A percentile compares a stretch with the other conserved stretches of the same genome.
Evolutionary conservation across 768 basidiomycete species (phyloP).

Genomic region (Naganishia antarctica): DNA sequence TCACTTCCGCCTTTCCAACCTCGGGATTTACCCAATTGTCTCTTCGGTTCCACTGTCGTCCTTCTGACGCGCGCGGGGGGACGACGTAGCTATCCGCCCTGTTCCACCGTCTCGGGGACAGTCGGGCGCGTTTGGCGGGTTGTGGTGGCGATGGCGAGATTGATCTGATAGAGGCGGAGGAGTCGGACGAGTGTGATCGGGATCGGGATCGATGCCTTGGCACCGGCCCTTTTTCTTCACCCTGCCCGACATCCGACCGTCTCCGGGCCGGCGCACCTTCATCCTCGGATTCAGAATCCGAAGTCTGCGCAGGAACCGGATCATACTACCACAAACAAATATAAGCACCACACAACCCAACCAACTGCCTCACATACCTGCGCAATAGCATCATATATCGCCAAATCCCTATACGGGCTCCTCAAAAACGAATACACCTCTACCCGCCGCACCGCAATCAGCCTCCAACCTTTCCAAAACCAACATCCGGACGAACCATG

Average conservation of each 20-base stretch:
- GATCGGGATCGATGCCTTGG: slow-evolving; percentile 3
- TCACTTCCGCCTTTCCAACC: background rate
- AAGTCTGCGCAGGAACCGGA: slow-evolving; percentile 35
- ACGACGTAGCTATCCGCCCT: slow-evolving; percentile 17
- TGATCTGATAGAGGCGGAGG: background rate
- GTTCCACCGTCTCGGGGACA: slow-evolving; percentile 22
- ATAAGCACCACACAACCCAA: too few species aligned
- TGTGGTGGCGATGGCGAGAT: slow-evolving; percentile 22
- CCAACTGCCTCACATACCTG: too few species aligned
- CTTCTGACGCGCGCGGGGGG: slow-evolving; percentile 10
- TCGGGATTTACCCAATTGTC: slow-evolving; percentile 38
- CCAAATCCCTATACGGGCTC: slow-evolving; percentile 79
- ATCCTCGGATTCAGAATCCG: slow-evolving; percentile 6
- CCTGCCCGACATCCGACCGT: background rate
- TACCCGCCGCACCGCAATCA: slow-evolving; percentile 42
- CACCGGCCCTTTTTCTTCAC: background rate
- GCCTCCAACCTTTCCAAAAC: background rate
- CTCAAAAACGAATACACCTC: slow-evolving; percentile 85
- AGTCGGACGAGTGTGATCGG: slow-evolving; percentile 4
- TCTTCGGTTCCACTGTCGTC: slow-evolving; percentile 30
- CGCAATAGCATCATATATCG: slow-evolving; percentile 70
- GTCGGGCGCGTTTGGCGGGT: slow-evolving; percentile 13
- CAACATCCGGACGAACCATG: slow-evolving; percentile 61
- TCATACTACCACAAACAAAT: slow-evolving; percentile 26
- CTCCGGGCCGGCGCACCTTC: background rate